A percentile compares a stretch with the other conserved stretches of the same genome.
phyloP scores from a whole-genome alignment of 495 filamentous ascomycete species.

The Cercophora scortea region DNA sequence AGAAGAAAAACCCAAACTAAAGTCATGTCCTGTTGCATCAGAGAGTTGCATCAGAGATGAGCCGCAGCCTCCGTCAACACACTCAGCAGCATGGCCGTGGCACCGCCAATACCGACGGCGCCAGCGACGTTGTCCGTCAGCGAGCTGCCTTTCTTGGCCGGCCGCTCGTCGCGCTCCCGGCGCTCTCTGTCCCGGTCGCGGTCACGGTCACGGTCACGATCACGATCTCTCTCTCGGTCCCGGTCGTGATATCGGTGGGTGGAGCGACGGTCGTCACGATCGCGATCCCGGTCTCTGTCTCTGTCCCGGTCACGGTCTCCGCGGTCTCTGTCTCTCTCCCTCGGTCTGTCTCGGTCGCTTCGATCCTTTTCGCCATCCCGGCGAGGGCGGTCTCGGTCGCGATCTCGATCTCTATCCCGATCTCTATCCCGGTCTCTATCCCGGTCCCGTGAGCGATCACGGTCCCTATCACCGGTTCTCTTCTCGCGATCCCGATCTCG shows the following conservation, averaged over 20 bases:
- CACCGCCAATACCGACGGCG: constrained; percentile 43
- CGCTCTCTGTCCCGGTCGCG: constrained; percentile 16
- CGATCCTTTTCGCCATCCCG: constrained; percentile 11
- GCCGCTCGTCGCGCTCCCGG: constrained; percentile 17
- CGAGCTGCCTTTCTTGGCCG: constrained; percentile 26
- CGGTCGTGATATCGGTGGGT: constrained; percentile 4
- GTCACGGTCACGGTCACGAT: constrained; percentile 25
- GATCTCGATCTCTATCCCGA: constrained; percentile 17
- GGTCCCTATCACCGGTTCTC: background rate
- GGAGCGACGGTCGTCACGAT: constrained; percentile 17
- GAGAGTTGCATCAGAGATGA: constrained; percentile 11
- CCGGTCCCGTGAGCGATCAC: constrained; percentile 12
- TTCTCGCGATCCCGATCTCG: constrained; percentile 13
- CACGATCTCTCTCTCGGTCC: constrained; percentile 16
- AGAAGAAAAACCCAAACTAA: background rate
- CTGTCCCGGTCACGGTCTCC: constrained; percentile 12
- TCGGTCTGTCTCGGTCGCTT: constrained; percentile 13
- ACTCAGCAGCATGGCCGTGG: constrained; percentile 42
- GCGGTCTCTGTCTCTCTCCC: constrained; percentile 17
- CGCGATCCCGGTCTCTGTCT: constrained; percentile 22
- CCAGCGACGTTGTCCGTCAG: constrained; percentile 11
- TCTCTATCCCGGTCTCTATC: constrained; percentile 14
- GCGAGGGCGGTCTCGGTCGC: constrained; percentile 14
- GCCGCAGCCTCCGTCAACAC: constrained; percentile 42
- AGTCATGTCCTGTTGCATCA: background rate